phyloP scores from a whole-genome alignment of 176 grass and related monocot species.

The Avena insularis region DNA sequence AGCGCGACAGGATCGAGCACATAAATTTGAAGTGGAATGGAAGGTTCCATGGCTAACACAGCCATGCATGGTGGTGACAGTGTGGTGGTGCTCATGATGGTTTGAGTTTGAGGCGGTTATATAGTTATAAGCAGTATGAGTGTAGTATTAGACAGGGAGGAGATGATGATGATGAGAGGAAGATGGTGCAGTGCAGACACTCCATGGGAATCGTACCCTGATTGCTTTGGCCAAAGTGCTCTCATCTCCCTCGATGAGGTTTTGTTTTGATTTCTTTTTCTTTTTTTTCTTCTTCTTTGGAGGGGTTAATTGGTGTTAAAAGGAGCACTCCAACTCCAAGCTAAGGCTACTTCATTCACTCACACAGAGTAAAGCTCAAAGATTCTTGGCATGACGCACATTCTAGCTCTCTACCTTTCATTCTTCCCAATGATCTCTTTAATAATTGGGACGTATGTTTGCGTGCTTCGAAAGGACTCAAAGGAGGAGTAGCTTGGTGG shows the following conservation, averaged over 20 bases:
- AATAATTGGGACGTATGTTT: no score
- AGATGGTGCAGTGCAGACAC: not conserved
- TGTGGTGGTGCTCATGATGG: constrained; percentile 50
- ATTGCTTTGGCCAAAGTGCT: constrained; percentile 51
- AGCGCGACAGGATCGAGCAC: not conserved
- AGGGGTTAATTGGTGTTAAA: constrained; percentile 60
- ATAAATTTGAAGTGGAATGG: constrained; percentile 23
- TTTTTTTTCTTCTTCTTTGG: constrained; percentile 36
- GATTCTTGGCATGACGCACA: constrained; percentile 24
- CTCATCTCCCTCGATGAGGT: constrained; percentile 35
- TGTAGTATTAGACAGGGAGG: constrained; percentile 2
- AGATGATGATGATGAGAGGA: not conserved
- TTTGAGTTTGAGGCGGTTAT: constrained; percentile 19
- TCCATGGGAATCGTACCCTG: not conserved
- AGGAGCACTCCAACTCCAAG: constrained; percentile 60
- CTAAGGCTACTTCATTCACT: constrained; percentile 22
- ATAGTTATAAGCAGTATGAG: constrained; percentile 44
- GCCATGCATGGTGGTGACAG: not conserved
- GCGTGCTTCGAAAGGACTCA: no score
- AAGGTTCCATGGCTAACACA: constrained; percentile 38
- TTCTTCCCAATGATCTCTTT: not conserved
- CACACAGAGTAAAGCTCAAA: constrained; percentile 58
- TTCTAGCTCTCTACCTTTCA: constrained; percentile 21
- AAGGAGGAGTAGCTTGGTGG: no score
- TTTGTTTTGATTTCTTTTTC: constrained; percentile 26